These are phyloP conservation scores for Cudoniella acicularis DNA, from an alignment of 495 filamentous ascomycete genomes.

Conservation along the genomic window DNA sequence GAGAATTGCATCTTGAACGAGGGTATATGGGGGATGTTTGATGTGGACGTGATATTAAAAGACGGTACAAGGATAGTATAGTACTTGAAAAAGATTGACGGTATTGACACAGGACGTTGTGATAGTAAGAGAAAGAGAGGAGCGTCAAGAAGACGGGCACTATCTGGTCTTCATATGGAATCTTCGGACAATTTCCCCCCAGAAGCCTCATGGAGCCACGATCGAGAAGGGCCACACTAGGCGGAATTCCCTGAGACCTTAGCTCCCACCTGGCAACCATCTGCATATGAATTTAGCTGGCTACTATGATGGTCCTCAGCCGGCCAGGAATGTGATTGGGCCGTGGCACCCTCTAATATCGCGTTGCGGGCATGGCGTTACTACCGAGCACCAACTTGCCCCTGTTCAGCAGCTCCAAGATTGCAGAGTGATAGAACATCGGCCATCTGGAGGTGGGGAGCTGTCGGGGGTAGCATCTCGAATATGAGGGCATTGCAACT, in stretches of 20 bases:
- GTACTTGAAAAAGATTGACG: not conserved
- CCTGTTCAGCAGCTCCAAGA: too few species aligned
- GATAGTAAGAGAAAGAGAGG: constrained; percentile 1
- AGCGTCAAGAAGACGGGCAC: not conserved
- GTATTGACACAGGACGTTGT: not conserved
- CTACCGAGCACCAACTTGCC: not conserved
- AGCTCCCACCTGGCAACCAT: not conserved
- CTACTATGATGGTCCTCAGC: not conserved
- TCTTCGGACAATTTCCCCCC: constrained; percentile 10
- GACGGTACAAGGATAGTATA: not conserved
- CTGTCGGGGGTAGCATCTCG: not conserved
- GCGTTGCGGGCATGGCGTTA: not conserved
- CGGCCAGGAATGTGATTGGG: not conserved
- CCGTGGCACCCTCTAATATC: not conserved
- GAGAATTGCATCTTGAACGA: constrained; percentile 13
- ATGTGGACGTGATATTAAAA: not conserved
- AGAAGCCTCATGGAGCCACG: not conserved
- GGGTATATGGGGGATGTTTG: not conserved
- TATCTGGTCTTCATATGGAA: constrained; percentile 7
- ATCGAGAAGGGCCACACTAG: not conserved
- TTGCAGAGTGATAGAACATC: too few species aligned
- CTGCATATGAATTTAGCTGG: not conserved
- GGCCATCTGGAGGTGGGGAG: too few species aligned
- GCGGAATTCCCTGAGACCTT: not conserved
- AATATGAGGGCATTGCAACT: not conserved